Evolutionary conservation across 352 stramenopile genomes (phyloP).

Genomic region (Phytophthora melonis): DNA sequence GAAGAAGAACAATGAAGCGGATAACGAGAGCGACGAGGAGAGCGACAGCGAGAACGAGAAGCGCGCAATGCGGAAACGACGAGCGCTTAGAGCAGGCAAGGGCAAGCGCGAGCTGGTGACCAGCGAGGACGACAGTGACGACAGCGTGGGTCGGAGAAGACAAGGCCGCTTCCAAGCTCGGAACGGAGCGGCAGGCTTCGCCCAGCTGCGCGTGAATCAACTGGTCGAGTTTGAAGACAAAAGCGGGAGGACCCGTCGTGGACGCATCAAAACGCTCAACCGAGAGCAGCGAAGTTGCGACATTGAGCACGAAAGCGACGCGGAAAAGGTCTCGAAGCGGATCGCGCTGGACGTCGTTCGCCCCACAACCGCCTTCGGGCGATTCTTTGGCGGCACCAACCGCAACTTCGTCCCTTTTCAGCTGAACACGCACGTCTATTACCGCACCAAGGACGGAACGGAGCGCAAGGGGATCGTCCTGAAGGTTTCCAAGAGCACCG

Average conservation of each 20-base stretch:
- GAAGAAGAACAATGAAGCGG: constrained; percentile 12
- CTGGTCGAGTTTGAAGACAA: constrained; percentile 66
- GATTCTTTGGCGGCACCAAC: constrained; percentile 42
- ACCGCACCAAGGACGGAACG: constrained; percentile 51
- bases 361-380: constrained; percentile 41
- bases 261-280: constrained; percentile 55
- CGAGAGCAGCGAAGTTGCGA: constrained; percentile 58
- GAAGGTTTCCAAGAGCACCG: constrained; percentile 51
- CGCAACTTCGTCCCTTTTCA: constrained; percentile 36
- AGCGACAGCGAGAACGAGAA: constrained; percentile 26
- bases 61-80: constrained; percentile 35
- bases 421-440: constrained; percentile 65
- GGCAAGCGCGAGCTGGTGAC: constrained; percentile 39
- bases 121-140: constrained; percentile 48
- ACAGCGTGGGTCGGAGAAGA: background rate
- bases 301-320: constrained; percentile 70
- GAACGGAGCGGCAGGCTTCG: constrained; percentile 26
- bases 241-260: constrained; percentile 51
- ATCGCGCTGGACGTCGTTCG: constrained; percentile 46
- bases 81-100: constrained; percentile 44
- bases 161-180: constrained; percentile 17
- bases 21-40: constrained; percentile 34
- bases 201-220: constrained; percentile 53
- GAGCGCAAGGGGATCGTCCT: constrained; percentile 69
- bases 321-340: constrained; percentile 56